Evolutionary conservation across 2,329 filamentous ascomycete genomes (phyloP).

Genomic region (Colletotrichum sp.): DNA sequence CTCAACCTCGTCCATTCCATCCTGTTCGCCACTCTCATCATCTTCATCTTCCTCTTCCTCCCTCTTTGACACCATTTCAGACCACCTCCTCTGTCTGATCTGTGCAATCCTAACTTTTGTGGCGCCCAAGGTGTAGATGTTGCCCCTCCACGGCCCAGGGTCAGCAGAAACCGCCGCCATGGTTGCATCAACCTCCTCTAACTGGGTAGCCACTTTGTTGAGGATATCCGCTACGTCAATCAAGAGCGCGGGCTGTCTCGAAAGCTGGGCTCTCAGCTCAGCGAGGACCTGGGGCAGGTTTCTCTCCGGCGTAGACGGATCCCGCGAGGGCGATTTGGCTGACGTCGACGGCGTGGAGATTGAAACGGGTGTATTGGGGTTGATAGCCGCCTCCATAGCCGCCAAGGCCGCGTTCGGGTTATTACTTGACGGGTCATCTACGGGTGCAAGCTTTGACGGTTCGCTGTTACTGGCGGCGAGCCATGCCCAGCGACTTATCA

Average conservation of each 20-base stretch:
- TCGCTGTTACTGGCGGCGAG: constrained; percentile 33
- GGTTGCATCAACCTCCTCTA: constrained; percentile 46
- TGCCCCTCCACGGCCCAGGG: constrained; percentile 42
- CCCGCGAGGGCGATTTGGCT: background rate
- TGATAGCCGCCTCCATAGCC: constrained; percentile 9
- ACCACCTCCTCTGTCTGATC: constrained; percentile 51
- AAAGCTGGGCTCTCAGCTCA: constrained; percentile 44
- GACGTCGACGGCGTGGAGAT: background rate
- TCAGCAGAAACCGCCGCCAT: constrained; percentile 36
- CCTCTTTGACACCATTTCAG: constrained; percentile 42
- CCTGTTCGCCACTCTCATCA: background rate
- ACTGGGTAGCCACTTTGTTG: constrained; percentile 41
- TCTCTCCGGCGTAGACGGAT: background rate
- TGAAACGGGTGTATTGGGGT: background rate
- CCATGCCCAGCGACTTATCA: constrained; percentile 57
- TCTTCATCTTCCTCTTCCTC: background rate
- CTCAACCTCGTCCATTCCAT: background rate
- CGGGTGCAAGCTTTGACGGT: too few relatives aligned
- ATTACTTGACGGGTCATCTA: background rate
- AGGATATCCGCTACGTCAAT: constrained; percentile 51
- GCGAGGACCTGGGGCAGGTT: constrained; percentile 44
- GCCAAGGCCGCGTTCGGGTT: background rate
- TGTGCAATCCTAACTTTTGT: constrained; percentile 52
- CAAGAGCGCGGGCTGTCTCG: constrained; percentile 47
- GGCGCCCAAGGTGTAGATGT: constrained; percentile 53